Base-by-base conservation (phyloP, 169 alveolate genomes). In the Toxoplasma gondii region DNA sequence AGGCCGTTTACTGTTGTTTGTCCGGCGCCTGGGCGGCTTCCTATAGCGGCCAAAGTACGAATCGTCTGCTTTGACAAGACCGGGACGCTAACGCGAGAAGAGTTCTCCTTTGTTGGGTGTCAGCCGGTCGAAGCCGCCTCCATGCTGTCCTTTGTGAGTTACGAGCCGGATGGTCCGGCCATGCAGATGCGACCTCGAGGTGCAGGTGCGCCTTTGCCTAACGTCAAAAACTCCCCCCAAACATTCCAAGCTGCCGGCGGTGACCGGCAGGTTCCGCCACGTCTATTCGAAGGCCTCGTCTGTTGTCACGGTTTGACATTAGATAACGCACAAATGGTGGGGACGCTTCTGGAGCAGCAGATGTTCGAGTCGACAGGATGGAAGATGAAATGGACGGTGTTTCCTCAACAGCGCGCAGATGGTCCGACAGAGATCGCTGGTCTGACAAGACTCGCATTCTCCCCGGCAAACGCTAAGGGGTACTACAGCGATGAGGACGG, bases 11-110 rank as follows among this genome's bases (percentile, higher is more conserved):
- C 45, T n/a, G 86, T 78, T 1, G 86, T 38, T 16, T 78, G 86
- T 38, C 49, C 86, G 43, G 86, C 86, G 41, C 94, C 94, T 27
- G 94, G 94, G 41, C 38, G 54, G 74, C 94, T 91, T 41, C 94
- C 94, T 12, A 53, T 80, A 44, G 94, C 94, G 64, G 94, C 94
- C 29, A 74, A 53, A 31, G 67, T 91, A 22, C 88, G 86, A 5
- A 90, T 91, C 22, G 81, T 74, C 1, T 91, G 94, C 38, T 78
- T 91, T 53, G 94, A 91, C 53, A 91, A 91, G 90, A 91, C 94
- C 29, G 94, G 94, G n/a, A 91, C 94, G n/a, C 69, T 91, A 16
- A 91, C 94, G 1, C 88, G 43, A 16, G 49, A 49, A 1, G 94
- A 74, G 7, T 38, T 91, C 70, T 91, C 91, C 29, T 39, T 91